These are phyloP conservation scores for Scedosporium aurantiacum DNA, from an alignment of 2,329 filamentous ascomycete genomes.

Conservation along the genomic window DNA sequence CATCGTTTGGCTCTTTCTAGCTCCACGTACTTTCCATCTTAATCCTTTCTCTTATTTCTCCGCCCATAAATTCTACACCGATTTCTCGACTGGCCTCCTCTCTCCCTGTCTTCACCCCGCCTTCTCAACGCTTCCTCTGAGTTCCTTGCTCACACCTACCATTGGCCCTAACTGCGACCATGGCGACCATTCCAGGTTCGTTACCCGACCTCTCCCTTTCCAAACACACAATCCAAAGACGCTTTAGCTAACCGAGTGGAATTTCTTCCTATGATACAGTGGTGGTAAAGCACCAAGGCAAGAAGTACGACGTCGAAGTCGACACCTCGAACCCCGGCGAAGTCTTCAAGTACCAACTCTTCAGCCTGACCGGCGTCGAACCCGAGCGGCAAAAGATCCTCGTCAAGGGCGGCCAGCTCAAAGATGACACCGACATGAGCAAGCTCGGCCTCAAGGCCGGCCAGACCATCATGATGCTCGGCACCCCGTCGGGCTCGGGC, in stretches of 20 bases:
- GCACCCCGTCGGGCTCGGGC: conserved; percentile 62
- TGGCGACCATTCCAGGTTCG: background rate
- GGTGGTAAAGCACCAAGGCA: conserved; percentile 88
- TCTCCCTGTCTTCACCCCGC: background rate
- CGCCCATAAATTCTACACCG: too few species aligned
- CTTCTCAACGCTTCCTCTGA: background rate
- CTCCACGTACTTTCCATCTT: background rate
- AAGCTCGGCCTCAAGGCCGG: conserved; percentile 76
- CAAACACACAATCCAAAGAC: too few species aligned
- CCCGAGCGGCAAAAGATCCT: conserved; percentile 94
- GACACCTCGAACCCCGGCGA: conserved; percentile 77
- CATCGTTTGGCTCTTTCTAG: too few species aligned
- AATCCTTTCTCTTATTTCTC: too few species aligned
- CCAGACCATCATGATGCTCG: conserved; percentile 93
- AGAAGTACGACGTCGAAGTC: conserved; percentile 88
- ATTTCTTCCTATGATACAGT: conserved; percentile 38
- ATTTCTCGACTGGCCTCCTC: too few species aligned
- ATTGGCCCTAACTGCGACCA: background rate
- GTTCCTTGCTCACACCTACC: background rate
- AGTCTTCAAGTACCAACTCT: conserved; percentile 91
- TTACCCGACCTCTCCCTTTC: background rate
- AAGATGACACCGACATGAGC: conserved; percentile 82
- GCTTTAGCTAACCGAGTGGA: background rate
- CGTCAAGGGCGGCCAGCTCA: conserved; percentile 87
- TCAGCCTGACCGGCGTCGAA: conserved; percentile 89